A percentile compares a stretch with the other conserved stretches of the same genome.
These are phyloP conservation scores for Nadsonia fulvescens DNA, from an alignment of 805 yeast genomes.

Conservation along the genomic window DNA sequence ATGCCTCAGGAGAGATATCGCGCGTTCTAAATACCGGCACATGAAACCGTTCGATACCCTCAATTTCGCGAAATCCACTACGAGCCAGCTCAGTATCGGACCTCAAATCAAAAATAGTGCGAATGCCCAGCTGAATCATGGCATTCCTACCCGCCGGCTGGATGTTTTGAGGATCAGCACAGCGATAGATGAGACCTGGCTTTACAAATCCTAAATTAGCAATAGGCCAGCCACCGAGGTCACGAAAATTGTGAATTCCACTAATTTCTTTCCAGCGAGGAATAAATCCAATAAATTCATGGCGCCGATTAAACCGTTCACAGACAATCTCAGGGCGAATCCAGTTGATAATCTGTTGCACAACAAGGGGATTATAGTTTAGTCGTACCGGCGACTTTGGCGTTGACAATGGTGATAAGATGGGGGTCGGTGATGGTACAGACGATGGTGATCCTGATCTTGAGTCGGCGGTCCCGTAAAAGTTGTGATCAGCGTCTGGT, in stretches of 20 bases:
- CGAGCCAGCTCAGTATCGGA: slow-evolving; percentile 31
- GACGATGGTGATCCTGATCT: too few species aligned
- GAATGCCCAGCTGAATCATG: slow-evolving; percentile 29
- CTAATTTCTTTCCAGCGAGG: slow-evolving; percentile 46
- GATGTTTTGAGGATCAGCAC: slow-evolving; percentile 39
- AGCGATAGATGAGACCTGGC: slow-evolving; percentile 38
- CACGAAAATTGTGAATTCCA: slow-evolving; percentile 60
- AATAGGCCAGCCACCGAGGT: slow-evolving; percentile 55
- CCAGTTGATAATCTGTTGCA: slow-evolving; percentile 30
- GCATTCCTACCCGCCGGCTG: slow-evolving; percentile 28
- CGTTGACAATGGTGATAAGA: too few species aligned
- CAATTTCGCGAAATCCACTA: slow-evolving; percentile 27
- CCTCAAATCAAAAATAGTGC: slow-evolving; percentile 48
- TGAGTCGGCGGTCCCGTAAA: slow-evolving; percentile 33
- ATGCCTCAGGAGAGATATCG: slow-evolving; percentile 47
- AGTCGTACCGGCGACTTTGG: slow-evolving; percentile 17
- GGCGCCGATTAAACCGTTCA: slow-evolving; percentile 29
- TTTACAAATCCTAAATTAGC: slow-evolving; percentile 21
- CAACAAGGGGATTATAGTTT: slow-evolving; percentile 42
- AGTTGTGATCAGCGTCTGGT: slow-evolving; percentile 67
- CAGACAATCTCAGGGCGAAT: slow-evolving; percentile 28
- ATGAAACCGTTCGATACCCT: slow-evolving; percentile 31
- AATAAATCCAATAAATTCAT: slow-evolving; percentile 21
- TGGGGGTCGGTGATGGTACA: too few species aligned
- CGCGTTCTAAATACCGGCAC: slow-evolving; percentile 36